A percentile compares a stretch with the other conserved stretches of the same genome.
These are phyloP conservation scores for Pseudodiploospora longispora DNA, from an alignment of 2,329 filamentous ascomycete species.

Conservation along the genomic window DNA sequence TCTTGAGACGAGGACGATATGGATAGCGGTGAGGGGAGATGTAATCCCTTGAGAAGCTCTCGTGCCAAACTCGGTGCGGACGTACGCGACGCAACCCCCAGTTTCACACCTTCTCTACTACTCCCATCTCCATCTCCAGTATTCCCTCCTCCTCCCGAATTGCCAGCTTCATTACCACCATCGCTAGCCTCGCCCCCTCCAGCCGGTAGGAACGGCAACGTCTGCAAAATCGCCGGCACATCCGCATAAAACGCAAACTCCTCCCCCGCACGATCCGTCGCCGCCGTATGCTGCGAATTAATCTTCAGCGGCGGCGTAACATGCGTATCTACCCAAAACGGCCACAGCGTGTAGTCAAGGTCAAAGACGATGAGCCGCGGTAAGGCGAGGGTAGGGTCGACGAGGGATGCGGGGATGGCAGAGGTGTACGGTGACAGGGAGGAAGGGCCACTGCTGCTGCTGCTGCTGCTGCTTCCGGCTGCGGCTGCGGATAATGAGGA, in stretches of 20 bases:
- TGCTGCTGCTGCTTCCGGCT: too few species aligned
- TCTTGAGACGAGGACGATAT: constrained; percentile 6
- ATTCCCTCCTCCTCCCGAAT: too few species aligned
- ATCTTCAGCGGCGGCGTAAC: constrained; percentile 63
- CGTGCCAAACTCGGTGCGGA: constrained; percentile 69
- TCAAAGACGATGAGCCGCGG: constrained; percentile 87
- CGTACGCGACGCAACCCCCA: constrained; percentile 77
- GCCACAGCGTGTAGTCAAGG: constrained; percentile 97
- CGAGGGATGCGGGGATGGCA: constrained; percentile 33
- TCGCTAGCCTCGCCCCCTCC: background rate
- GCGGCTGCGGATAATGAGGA: too few species aligned
- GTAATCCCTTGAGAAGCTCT: constrained; percentile 70
- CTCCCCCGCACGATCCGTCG: constrained; percentile 53
- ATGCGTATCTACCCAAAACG: constrained; percentile 96
- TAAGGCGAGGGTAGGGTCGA: constrained; percentile 53
- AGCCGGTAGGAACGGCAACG: constrained; percentile 33
- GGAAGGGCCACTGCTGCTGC: background rate
- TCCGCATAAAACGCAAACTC: constrained; percentile 62
- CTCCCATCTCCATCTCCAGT: too few species aligned
- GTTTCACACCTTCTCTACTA: constrained; percentile 22
- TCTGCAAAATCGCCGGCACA: constrained; percentile 58
- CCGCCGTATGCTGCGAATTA: constrained; percentile 32
- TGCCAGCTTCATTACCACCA: constrained; percentile 13
- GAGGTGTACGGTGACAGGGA: constrained; percentile 1
- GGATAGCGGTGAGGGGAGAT: constrained; percentile 34